Conservation (phyloP, 345 rosid species). For the Eucalyptus tenuipes region DNA sequence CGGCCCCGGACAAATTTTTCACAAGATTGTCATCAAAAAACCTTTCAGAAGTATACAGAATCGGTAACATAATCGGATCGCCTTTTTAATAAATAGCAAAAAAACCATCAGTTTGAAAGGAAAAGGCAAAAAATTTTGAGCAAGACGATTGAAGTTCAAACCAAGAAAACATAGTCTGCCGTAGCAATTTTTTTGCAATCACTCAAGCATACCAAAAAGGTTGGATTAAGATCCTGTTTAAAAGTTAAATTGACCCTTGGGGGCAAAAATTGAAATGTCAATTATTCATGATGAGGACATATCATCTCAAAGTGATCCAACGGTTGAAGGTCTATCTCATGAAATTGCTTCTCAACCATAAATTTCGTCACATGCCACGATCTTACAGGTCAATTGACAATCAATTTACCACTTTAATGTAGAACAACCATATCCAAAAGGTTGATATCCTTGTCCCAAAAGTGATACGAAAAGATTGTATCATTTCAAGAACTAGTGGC, state of each 20-base stretch:
- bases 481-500: not conserved
- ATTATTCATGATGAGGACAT: not conserved
- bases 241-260: not conserved
- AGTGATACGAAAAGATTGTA: not conserved
- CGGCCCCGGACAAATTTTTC: not conserved
- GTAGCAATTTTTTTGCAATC: not conserved
- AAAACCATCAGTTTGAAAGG: not conserved
- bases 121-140: not conserved
- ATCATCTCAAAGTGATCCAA: not conserved
- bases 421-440: not conserved
- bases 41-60: not conserved
- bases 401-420: not conserved
- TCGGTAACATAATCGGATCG: not conserved
- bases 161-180: not conserved
- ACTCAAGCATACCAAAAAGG: not conserved
- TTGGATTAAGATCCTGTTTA: not conserved
- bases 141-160: not conserved
- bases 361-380: not conserved
- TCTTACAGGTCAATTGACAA: not conserved
- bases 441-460: not conserved
- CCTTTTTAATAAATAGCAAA: not conserved
- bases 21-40: not conserved
- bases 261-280: not conserved
- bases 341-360: not conserved
- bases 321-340: not conserved